Conservation (phyloP, 2,329 filamentous ascomycete species). For the Aurifilum marmelostoma region DNA sequence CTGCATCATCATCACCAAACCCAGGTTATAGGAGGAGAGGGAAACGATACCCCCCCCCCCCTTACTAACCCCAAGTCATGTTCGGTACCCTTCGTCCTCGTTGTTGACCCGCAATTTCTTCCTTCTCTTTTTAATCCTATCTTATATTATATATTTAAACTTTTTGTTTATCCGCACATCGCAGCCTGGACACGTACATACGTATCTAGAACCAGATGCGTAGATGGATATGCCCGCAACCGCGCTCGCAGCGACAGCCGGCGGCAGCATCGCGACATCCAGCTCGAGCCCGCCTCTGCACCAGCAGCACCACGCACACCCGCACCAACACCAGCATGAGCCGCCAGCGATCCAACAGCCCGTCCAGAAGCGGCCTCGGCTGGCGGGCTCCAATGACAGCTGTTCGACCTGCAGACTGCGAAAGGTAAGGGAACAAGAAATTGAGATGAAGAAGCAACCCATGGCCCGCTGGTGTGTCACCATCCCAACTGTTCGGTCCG, state of each 20-base stretch:
- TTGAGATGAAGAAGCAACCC: not conserved
- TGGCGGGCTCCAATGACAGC: constrained; percentile 2
- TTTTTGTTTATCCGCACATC: not conserved
- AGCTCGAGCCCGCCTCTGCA: not conserved
- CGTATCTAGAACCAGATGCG: constrained; percentile 5
- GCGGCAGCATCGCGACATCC: not conserved
- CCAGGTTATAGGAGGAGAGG: not conserved
- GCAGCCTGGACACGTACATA: not conserved
- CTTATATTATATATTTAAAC: not conserved
- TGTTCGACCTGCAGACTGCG: constrained; percentile 25
- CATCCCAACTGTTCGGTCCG: not conserved
- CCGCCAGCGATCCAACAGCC: not conserved
- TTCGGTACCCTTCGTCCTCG: not conserved
- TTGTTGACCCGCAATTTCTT: constrained; percentile 4
- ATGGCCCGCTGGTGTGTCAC: not conserved
- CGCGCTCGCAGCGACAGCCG: constrained; percentile 23
- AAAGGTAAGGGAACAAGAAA: constrained; percentile 21
- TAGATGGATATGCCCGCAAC: constrained; percentile 11
- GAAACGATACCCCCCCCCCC: not conserved
- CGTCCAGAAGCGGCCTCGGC: constrained; percentile 16
- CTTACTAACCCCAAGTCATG: not conserved
- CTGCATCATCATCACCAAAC: not conserved
- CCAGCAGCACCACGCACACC: constrained; percentile 5
- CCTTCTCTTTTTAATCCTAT: not conserved
- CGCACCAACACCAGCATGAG: constrained; percentile 2